Conservation (phyloP, 305 asterid species). For the Solanum hybrid region DNA sequence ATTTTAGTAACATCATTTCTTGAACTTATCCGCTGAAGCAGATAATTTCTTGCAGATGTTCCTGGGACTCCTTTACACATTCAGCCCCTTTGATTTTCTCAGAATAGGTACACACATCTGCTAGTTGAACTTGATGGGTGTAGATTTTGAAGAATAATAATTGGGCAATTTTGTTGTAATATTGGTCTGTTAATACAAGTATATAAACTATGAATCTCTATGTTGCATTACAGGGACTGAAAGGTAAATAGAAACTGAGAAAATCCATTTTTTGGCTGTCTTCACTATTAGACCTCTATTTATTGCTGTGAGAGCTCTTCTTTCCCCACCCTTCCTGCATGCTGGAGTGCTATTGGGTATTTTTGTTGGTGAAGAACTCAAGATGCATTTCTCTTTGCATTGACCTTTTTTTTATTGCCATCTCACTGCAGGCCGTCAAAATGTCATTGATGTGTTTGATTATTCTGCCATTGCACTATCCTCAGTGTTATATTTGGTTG, state of each 20-base stretch:
- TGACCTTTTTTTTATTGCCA: neutral
- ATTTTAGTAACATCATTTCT: neutral
- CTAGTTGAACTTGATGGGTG: neutral
- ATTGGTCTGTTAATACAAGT: neutral
- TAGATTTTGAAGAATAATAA: neutral
- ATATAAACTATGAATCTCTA: neutral
- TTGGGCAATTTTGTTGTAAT: neutral
- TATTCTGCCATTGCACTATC: constrained; percentile 45
- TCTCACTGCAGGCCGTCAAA: constrained; percentile 40
- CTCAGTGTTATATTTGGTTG: constrained; percentile 34
- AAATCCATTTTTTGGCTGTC: neutral
- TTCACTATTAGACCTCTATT: neutral
- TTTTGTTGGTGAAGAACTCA: neutral
- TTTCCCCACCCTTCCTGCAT: neutral
- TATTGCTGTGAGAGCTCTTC: neutral
- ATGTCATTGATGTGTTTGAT: constrained; percentile 42
- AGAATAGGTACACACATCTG: constrained; percentile 37
- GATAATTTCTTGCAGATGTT: constrained; percentile 40
- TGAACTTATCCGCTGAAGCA: constrained; percentile 2
- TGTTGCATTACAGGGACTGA: neutral
- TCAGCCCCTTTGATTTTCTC: constrained; percentile 63
- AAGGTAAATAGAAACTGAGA: neutral
- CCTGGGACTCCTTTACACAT: constrained; percentile 53
- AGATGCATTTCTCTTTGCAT: neutral
- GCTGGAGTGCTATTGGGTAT: neutral